Conservation (phyloP, 2,329 filamentous ascomycete genomes). For the Neurospora sp. region DNA sequence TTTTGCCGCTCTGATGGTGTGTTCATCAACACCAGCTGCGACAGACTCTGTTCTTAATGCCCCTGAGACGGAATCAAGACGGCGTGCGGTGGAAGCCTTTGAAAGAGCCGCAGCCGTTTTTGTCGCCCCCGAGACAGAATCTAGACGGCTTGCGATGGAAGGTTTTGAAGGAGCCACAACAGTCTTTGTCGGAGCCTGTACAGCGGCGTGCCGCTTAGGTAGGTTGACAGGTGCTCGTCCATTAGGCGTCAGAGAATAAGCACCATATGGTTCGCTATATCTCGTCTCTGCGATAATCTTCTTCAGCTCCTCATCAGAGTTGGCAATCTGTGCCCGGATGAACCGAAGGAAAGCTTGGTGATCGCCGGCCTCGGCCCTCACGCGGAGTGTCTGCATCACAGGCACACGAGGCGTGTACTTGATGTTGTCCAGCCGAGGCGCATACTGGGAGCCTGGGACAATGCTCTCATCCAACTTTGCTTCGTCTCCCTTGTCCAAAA, state of each 20-base stretch:
- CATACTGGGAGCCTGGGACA: conserved; percentile 37
- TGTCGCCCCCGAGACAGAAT: neutral
- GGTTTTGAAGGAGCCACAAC: neutral
- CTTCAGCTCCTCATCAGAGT: conserved; percentile 61
- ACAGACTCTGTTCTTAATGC: neutral
- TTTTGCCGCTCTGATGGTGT: neutral
- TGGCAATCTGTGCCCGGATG: conserved; percentile 75
- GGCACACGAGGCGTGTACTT: conserved; percentile 61
- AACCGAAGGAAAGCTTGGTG: conserved; percentile 48
- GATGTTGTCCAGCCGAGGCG: conserved; percentile 53
- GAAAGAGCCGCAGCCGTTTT: neutral
- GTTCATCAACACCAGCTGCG: neutral
- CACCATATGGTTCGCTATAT: neutral
- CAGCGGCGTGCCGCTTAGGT: neutral
- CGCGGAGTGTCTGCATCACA: conserved; percentile 66
- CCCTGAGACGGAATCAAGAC: neutral
- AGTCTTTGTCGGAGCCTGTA: neutral
- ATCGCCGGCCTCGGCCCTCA: conserved; percentile 27
- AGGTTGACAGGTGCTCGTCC: neutral
- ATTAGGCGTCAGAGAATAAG: neutral
- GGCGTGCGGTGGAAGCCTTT: neutral
- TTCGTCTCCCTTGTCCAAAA: conserved; percentile 61
- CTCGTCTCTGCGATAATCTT: conserved; percentile 54
- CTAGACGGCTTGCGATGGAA: neutral
- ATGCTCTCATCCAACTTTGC: conserved; percentile 61